Base-by-base conservation (phyloP, 768 basidiomycete species). In the Hemileccinum impolitum region DNA sequence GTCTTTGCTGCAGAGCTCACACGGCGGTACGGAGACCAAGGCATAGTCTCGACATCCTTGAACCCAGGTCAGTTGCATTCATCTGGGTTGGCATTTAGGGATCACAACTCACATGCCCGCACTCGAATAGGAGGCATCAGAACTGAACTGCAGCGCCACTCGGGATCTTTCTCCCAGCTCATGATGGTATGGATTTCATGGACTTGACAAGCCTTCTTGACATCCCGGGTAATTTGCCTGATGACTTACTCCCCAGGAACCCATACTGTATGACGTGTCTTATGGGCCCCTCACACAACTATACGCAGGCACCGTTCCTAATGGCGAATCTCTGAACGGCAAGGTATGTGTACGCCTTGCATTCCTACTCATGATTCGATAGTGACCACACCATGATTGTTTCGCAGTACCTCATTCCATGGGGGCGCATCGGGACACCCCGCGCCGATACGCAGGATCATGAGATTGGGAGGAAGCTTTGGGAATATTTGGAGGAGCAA, bases 351-450 rank as follows among this genome's bases (percentile, higher is more conserved):
- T 15, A 13, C 18, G 4, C 3, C 15, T 25, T n/a, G 2, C 3
- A 0, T 11, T 17, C 4, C 12, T 4, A n/a, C 15, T 40, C 6
- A 9, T n/a, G 28, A 11, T 30, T 11, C 25, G 13, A 39, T 47
- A 6, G 21, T 42, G 38, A 45, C 18, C n/a, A n/a, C 44, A 11
- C 18, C 9, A 23, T 23, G 23, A 23, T 23, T 4, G 2, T 37
- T 34, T n/a, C n/a, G n/a, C n/a, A 78, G 73, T 79, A 72, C 50
- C 67, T 79, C 26, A 61, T 75, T 38, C 77, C 78, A 0, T 78
- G 75, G 76, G 76, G 72, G 15, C 64, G 73, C n/a, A 17, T 70
- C 2, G 76, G 75, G 2, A 40, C 12, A 0, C 48, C 68, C 0
- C 63, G 50, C 14, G 52, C 60, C 13, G 64, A 63, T 3, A 63